Base-by-base conservation (phyloP, 2,329 filamentous ascomycete genomes). In the Colletotrichum falcatum region DNA sequence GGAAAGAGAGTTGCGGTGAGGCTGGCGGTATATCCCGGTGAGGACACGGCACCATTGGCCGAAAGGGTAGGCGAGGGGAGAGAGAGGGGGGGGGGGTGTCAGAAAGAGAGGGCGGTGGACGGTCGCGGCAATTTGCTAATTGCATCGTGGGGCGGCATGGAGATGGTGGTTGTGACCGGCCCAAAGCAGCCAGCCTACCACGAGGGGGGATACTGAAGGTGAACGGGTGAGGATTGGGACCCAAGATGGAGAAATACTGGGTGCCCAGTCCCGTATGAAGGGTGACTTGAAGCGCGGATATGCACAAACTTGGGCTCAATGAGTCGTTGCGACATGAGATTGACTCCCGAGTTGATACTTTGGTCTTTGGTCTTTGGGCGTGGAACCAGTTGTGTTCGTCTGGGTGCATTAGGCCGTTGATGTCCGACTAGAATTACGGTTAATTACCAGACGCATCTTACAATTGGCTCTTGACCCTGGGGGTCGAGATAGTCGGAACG, bases 1-100 rank as follows among this genome's bases (percentile, higher is more conserved):
- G 72, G 61, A 70, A 59, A 28, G 71, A 33, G 64, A 73, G 61
- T 72, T 74, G 73, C 72, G 73, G 73, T 74, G 73, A 74, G 72
- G 69, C 72, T 74, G 63, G 72, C 69, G 65, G 72, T 65, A 72
- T 61, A 37, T 70, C 53, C 69, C 69, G 60, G 63, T 65, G 59
- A 71, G 65, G 23, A 9, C 51, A 37, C 46, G 33, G 30, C 42
- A 33, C 46, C 56, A 68, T 71, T 71, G 68, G 68, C 33, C 53
- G 18, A 55, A 51, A 48, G 26, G 42, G n/a, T 33, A 23, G n/a
- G 51, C 33, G 20, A 49, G 42, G 48, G 42, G 35, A 68, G 33
- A 18, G 20, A 70, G 30, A 65, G 49, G 39, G 26, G 62, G 58
- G 46, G 18, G 11, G 28, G 39, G 7, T 33, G 4, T 39, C 37